phyloP scores from a whole-genome alignment of 805 yeast genomes.

The Starmerella riodocensis region DNA sequence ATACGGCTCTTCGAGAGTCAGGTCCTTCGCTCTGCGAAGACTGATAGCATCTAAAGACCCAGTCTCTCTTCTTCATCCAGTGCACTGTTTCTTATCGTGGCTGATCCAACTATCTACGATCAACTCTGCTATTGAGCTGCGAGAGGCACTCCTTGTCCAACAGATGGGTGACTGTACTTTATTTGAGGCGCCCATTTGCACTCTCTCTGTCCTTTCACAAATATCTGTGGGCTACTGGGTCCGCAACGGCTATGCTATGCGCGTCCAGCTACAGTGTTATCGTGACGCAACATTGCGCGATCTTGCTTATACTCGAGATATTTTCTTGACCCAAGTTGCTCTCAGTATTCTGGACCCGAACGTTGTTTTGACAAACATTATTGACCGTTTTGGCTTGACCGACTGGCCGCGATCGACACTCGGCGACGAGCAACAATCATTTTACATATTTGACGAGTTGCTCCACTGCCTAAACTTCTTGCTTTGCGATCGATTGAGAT shows the following conservation, averaged over 20 bases:
- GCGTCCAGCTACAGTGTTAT: conserved; percentile 68
- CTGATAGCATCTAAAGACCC: conserved; percentile 35
- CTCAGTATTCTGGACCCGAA: conserved; percentile 46
- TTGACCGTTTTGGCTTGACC: conserved; percentile 56
- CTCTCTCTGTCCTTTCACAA: conserved; percentile 66
- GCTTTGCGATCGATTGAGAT: conserved; percentile 51
- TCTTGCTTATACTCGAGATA: conserved; percentile 65
- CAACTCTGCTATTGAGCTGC: conserved; percentile 19
- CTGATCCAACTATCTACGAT: conserved; percentile 40
- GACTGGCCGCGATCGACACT: conserved; percentile 41
- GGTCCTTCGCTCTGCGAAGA: conserved; percentile 23
- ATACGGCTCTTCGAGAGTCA: not conserved
- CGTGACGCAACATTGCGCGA: conserved; percentile 68
- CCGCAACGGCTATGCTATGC: conserved; percentile 73
- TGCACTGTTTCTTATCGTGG: conserved; percentile 63
- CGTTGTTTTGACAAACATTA: conserved; percentile 41
- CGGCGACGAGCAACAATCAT: conserved; percentile 31
- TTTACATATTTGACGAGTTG: conserved; percentile 69
- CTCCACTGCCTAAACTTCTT: conserved; percentile 52
- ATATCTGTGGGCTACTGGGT: conserved; percentile 89
- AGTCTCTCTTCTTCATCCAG: conserved; percentile 66
- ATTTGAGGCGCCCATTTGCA: conserved; percentile 65
- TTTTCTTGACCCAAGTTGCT: conserved; percentile 52
- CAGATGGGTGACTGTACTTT: conserved; percentile 24
- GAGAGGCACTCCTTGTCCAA: conserved; percentile 14